Evolutionary conservation across 2,329 filamentous ascomycete genomes (phyloP).

Genomic region (Gyromitra esculenta): DNA sequence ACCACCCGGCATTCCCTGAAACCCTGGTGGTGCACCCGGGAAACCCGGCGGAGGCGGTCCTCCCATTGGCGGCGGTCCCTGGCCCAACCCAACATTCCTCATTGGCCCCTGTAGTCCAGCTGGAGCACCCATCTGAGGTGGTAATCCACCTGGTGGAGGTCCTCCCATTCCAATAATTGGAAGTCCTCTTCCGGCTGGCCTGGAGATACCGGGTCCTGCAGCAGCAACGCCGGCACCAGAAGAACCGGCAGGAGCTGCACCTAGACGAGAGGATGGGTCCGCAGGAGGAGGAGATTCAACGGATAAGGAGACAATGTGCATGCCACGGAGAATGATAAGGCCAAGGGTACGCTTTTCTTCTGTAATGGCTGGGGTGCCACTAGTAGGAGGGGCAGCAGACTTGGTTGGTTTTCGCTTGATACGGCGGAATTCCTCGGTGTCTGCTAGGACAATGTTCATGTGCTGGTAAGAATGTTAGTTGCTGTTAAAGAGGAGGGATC

Average conservation of each 20-base stretch:
- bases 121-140: constrained; percentile 48
- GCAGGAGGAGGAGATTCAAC: constrained; percentile 95
- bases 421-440: constrained; percentile 96
- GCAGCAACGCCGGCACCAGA: constrained; percentile 67
- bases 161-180: constrained; percentile 58
- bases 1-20: constrained; percentile 56
- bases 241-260: constrained; percentile 74
- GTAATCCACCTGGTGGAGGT: constrained; percentile 52
- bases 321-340: constrained; percentile 91
- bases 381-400: constrained; percentile 70
- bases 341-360: constrained; percentile 99
- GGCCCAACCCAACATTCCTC: constrained; percentile 53
- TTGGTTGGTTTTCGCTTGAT: constrained; percentile 86
- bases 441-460: constrained; percentile 98
- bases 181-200: constrained; percentile 84
- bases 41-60: constrained; percentile 58
- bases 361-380: constrained; percentile 77
- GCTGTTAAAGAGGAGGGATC: constrained; percentile 32
- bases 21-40: constrained; percentile 56
- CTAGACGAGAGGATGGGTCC: constrained; percentile 88
- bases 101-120: constrained; percentile 51
- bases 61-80: constrained; percentile 61
- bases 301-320: constrained; percentile 91
- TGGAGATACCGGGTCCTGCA: constrained; percentile 87
- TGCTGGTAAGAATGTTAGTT: constrained; percentile 68